phyloP scores from a whole-genome alignment of 176 grass and related monocot species.

The Musa acuminata region DNA sequence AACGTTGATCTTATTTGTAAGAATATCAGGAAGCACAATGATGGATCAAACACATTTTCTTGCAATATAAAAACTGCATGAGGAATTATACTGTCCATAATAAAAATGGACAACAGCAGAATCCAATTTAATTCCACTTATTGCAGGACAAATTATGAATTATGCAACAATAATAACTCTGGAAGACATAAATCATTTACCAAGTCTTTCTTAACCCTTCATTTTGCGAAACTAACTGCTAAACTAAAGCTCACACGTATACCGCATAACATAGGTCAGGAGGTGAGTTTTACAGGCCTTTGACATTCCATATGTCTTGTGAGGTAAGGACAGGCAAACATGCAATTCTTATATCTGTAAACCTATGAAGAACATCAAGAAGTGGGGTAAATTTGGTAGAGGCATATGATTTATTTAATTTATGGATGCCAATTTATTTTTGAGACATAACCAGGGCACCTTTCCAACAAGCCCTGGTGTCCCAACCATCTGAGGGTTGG shows the following conservation, averaged over 20 bases:
- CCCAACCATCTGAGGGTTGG: too few species aligned
- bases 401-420: too few species aligned
- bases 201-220: neutral
- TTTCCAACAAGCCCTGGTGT: too few species aligned
- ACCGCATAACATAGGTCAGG: neutral
- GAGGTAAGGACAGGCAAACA: neutral
- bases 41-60: neutral
- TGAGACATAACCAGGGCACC: too few species aligned
- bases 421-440: too few species aligned
- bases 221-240: neutral
- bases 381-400: too few species aligned
- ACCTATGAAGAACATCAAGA: too few species aligned
- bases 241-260: neutral
- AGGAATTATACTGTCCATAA: neutral
- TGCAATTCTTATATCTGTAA: neutral
- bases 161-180: neutral
- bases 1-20: neutral
- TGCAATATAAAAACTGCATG: neutral
- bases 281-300: neutral
- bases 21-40: neutral
- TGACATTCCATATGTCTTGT: neutral
- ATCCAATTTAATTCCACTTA: neutral
- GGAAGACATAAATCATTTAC: neutral
- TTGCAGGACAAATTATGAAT: neutral
- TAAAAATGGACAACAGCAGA: neutral